phyloP scores from a whole-genome alignment of 1,139 yeast genomes.

The Geotrichum reessii region DNA sequence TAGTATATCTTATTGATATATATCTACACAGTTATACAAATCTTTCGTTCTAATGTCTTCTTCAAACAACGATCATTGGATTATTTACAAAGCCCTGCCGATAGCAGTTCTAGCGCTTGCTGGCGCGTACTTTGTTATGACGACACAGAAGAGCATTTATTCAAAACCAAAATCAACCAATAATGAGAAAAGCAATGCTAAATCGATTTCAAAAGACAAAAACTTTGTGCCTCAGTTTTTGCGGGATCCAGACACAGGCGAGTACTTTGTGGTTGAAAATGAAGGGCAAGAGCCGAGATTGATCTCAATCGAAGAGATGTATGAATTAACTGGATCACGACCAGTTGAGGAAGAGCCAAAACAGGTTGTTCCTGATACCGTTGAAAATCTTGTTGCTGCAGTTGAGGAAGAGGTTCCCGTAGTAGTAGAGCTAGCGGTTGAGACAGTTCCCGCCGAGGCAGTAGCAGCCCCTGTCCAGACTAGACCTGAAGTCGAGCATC shows the following conservation, averaged over 20 bases:
- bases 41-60: neutral
- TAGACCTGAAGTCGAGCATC: constrained; percentile 1
- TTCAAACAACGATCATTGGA: neutral
- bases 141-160: neutral
- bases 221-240: constrained; percentile 2
- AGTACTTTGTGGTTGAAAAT: constrained; percentile 10
- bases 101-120: neutral
- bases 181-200: neutral
- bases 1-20: neutral
- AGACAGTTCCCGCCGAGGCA: constrained; percentile 1
- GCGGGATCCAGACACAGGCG: constrained; percentile 13
- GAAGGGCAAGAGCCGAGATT: constrained; percentile 5
- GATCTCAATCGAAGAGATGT: constrained; percentile 14
- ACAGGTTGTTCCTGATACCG: neutral
- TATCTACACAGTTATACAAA: neutral
- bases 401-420: neutral
- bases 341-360: constrained; percentile 2
- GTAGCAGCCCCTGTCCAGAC: constrained; percentile 11
- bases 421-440: neutral
- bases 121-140: neutral
- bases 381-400: neutral
- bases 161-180: neutral
- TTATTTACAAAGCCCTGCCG: neutral
- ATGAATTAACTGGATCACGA: constrained; percentile 13
- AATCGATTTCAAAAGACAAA: neutral